Evolutionary conservation across 306 rosid species (phyloP).

Genomic region (Alnus glutinosa): DNA sequence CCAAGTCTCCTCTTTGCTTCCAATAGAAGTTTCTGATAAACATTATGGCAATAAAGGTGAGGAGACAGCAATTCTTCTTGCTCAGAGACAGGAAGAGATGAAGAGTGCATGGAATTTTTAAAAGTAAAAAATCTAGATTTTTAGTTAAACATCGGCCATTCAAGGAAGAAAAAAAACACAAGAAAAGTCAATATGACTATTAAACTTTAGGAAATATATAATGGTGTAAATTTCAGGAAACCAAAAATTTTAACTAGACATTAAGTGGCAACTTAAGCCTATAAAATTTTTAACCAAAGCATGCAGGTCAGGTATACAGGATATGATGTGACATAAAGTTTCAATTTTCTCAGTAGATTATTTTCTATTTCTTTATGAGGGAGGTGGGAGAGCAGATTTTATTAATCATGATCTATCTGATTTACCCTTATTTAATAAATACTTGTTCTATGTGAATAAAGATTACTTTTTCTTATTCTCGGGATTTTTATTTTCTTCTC

Average conservation of each 20-base stretch:
- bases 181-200: constrained; percentile 13
- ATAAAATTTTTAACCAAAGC: neutral
- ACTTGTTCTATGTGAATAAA: constrained; percentile 5
- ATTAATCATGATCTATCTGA: neutral
- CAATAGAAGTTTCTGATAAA: constrained; percentile 71
- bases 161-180: neutral
- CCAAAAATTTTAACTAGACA: neutral
- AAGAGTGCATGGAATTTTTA: constrained; percentile 20
- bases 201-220: constrained; percentile 11
- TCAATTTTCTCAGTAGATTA: neutral
- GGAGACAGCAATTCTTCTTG: constrained; percentile 22
- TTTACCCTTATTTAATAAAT: constrained; percentile 1
- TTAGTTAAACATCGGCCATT: neutral
- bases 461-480: neutral
- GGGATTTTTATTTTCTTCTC: neutral
- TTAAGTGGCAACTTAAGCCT: constrained; percentile 6
- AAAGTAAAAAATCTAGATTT: constrained; percentile 17
- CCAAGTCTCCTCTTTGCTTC: constrained; percentile 92
- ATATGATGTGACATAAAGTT: neutral
- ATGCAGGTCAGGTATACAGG: neutral
- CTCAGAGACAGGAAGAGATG: constrained; percentile 7
- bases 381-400: neutral
- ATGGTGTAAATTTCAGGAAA: constrained; percentile 13
- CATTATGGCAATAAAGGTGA: constrained; percentile 35
- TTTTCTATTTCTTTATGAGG: neutral